Percentiles rank a stretch among this genome's conserved stretches.
Conservation (phyloP, 257 asterid species). For the Leptodermis oblonga region DNA sequence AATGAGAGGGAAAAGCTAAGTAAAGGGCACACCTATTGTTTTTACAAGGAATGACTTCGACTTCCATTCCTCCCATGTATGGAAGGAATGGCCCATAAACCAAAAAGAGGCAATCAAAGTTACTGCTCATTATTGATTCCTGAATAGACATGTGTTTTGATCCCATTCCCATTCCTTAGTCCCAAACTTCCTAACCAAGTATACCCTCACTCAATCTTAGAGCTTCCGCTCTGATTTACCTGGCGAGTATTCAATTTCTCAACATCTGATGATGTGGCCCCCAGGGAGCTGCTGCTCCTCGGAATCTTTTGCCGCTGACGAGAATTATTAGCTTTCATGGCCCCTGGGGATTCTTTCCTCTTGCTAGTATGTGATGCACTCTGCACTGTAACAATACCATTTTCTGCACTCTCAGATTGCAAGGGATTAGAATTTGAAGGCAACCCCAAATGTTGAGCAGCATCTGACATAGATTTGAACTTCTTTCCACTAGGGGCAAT, state of each 20-base stretch:
- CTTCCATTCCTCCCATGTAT: too few relatives aligned
- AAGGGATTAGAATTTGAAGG: constrained; percentile 25
- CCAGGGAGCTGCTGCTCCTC: constrained; percentile 33
- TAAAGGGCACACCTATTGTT: too few relatives aligned
- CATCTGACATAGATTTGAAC: constrained; percentile 67
- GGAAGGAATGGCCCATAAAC: too few relatives aligned
- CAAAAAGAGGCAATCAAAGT: too few relatives aligned
- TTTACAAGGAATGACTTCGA: too few relatives aligned
- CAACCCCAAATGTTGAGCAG: constrained; percentile 70
- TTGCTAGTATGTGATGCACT: constrained; percentile 29
- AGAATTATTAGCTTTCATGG: constrained; percentile 26
- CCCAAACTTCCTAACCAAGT: too few relatives aligned
- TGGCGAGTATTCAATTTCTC: constrained; percentile 15
- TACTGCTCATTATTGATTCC: too few relatives aligned
- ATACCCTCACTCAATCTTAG: too few relatives aligned
- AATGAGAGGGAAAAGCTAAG: too few relatives aligned
- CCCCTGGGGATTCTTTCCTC: constrained; percentile 43
- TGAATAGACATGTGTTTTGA: too few relatives aligned
- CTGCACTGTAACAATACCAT: constrained; percentile 27
- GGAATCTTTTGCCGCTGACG: constrained; percentile 36
- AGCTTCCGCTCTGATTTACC: constrained; percentile 14
- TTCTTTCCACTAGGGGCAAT: constrained; percentile 69
- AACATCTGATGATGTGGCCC: constrained; percentile 18
- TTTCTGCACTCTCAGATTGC: constrained; percentile 37
- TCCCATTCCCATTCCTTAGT: too few relatives aligned